Evolutionary conservation across 371 early-diverging fungal genomes (phyloP).

Genomic region (Mucor indicus): DNA sequence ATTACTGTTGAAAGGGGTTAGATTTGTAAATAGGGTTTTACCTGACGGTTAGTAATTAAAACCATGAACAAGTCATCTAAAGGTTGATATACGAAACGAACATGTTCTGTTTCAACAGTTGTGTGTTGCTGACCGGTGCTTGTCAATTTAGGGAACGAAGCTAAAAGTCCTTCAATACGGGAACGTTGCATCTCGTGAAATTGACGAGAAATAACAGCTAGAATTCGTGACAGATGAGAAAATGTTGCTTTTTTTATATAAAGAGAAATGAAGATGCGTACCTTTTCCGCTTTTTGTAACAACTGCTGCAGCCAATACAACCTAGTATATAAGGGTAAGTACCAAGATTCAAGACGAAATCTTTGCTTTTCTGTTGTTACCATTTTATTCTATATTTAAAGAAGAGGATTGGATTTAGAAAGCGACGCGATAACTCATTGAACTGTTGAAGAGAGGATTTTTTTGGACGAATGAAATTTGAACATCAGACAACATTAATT

Average conservation of each 20-base stretch:
- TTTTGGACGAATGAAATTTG: too few species aligned
- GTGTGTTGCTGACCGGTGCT: conserved; percentile 92
- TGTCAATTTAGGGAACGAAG: conserved; percentile 95
- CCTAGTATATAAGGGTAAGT: conserved; percentile 32
- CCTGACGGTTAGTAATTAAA: conserved; percentile 78
- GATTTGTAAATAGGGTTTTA: background rate
- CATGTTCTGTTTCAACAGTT: conserved; percentile 93
- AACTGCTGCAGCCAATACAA: conserved; percentile 86
- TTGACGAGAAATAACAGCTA: conserved; percentile 95
- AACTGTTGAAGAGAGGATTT: too few species aligned
- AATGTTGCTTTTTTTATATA: background rate
- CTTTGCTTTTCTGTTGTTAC: background rate
- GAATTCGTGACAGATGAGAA: background rate
- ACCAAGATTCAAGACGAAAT: background rate
- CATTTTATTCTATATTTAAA: background rate
- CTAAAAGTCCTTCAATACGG: conserved; percentile 94
- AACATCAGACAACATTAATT: too few species aligned
- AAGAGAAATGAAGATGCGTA: conserved; percentile 23
- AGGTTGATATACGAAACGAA: conserved; percentile 97
- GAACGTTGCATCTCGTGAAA: conserved; percentile 94
- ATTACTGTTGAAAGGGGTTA: background rate
- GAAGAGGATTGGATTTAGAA: too few species aligned
- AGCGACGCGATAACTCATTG: too few species aligned
- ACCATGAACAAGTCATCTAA: conserved; percentile 92
- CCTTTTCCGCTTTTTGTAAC: conserved; percentile 95